Base-by-base conservation (phyloP, 2,329 filamentous ascomycete genomes). In the Onygena corvina region DNA sequence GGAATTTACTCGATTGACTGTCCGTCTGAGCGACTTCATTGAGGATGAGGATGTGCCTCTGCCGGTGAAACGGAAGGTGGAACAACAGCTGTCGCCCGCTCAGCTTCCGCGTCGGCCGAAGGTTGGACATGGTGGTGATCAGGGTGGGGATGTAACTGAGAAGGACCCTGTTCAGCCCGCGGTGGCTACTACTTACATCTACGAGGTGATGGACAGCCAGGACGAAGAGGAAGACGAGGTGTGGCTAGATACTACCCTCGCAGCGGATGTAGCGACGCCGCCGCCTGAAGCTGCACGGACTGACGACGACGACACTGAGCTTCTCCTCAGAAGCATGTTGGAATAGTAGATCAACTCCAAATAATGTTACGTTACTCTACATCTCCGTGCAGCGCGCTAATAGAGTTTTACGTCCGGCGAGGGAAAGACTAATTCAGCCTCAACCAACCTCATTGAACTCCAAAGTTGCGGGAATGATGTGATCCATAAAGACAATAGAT, bases 151-250 rank as follows among this genome's bases (percentile, higher is more conserved):
- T 12, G 45, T 34, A 21, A 20, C 21, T 18, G 14, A 21, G 36
- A 5, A 40, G 7, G 2, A 40, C n/a, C 21, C 21, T 1, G 38
- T n/a, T 27, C 20, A 40, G 11, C 20, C 36, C 6, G 36, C 27
- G 9, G 11, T 40, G 16, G 36, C 36, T 4, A 42, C 20, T 8
- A 14, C 38, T 8, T n/a, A 6, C 11, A 14, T 23, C 38, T 20
- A 14, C 21, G 51, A 53, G 25, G 45, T 50, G 14, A 46, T 48
- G 21, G 51, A 53, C 45, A 52, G 51, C 30, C 47, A 52, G 30
- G 46, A 27, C 25, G 51, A 52, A 12, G 25, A 47, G 12, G 50
- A 46, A 2, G 47, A 16, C 5, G 47, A 50, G 3, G 38, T 16
- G 9, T 42, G 38, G 38, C n/a, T 42, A 12, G 38, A 42, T 21